Base-by-base conservation (phyloP, 1,139 yeast genomes). In the Suhomyces anneliseae region DNA sequence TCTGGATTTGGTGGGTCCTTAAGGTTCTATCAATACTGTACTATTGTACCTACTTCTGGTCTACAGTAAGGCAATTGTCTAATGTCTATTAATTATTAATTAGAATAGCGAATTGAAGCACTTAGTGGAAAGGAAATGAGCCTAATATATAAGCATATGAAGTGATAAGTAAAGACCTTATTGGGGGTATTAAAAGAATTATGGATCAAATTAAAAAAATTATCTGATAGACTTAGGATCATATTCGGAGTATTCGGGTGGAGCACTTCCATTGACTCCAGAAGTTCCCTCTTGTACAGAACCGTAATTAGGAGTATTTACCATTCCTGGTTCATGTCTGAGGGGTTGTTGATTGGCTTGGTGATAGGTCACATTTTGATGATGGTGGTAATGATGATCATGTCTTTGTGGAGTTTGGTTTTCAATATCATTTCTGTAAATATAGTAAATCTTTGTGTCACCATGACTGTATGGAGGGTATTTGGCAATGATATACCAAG, bases 401-500 rank as follows among this genome's bases (percentile, higher is more conserved):
- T 54, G 55, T 27, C 51, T 54, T 7, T 37, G 48, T 11, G 51
- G 52, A 37, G 53, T 49, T 51, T 68, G 68, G 51, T 58, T 64
- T 49, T 71, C 75, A 46, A 70, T 60, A 51, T 70, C 74, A 49
- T 60, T 57, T 40, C 67, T 54, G 49, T 68, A 66, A 5, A 70
- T 58, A 50, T 69, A 70, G 56, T 69, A 70, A 31, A 70, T 59
- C 47, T 62, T 64, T 39, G 68, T 59, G 38, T 62, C 66, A 12
- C 56, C 50, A 24, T 54, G 40, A 56, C 44, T 19, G 27, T 43
- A 48, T 7, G 59, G 58, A 8, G 79, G 80, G 57, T 68, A 70
- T 56, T 76, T 66, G 48, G 81, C 74, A 42, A 83, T 82, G 55
- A 83, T 80, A 58, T 82, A 83, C 83, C 87, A 81, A 6, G 85